Base-by-base conservation (phyloP, 352 stramenopile species). In the Globisporangium paddicum region DNA sequence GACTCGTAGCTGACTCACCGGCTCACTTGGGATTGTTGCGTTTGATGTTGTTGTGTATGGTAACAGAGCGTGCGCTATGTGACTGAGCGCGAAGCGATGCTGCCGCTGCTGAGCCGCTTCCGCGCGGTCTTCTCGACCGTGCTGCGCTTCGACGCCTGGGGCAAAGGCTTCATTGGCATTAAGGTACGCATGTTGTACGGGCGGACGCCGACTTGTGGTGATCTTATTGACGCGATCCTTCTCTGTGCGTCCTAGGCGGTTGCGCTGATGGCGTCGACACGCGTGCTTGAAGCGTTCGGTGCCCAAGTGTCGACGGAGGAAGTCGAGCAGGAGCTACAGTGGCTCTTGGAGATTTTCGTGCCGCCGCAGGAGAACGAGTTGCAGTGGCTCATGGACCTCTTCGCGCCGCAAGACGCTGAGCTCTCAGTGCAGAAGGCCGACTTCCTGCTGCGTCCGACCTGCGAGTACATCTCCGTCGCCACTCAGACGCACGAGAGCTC, bases 11-110 rank as follows among this genome's bases (percentile, higher is more conserved):
- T n/a, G n/a, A n/a, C 7, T 18, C 8, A 21, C 35, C 4, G 4
- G 3, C 18, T 42, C 3, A 6, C 30, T 26, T 55, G 48, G 21
- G 48, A 10, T 10, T 57, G 34, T 10, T 47, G 34, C n/a, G 21
- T 44, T 28, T 51, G 25, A 13, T 44, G 5, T 19, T 18, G 7
- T 18, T 35, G 19, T 32, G 35, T 1, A 28, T 52, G 8, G 19
- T 26, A 9, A 6, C 35, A 92, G 82, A 83, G 77, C 23, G 60
- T 90, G 64, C 82, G 82, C 13, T 93, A 93, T 54, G 77, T 83
- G 67, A 93, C 82, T 6, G 79, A 90, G 58, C 70, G 70, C 8
- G 72, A 86, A 32, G 80, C 73, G 2, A 87, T 93, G 71, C 60
- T 64, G 18, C 69, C 79, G 34, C 48, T 86, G 42, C 51, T 93